Conservation (phyloP, 805 yeast genomes). For the Naumovozyma castellii region DNA sequence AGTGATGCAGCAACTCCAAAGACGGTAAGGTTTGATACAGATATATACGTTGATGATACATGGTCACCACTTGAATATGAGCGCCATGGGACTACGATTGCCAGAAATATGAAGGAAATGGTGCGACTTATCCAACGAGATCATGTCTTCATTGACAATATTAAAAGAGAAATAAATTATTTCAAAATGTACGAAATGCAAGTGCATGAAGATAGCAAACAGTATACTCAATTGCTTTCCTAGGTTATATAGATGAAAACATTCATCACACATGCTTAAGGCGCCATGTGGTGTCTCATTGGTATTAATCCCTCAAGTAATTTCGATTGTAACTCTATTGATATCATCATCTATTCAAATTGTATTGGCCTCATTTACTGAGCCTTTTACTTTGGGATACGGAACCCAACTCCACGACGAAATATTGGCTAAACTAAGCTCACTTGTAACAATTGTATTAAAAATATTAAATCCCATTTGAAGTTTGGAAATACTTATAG, state of each 20-base stretch:
- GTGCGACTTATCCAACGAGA: conserved; percentile 11
- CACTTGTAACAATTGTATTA: no score
- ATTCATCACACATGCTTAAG: no score
- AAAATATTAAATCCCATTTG: no score
- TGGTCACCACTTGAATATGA: conserved; percentile 24
- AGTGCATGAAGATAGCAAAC: conserved; percentile 53
- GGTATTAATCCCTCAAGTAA: no score
- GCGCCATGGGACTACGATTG: conserved; percentile 17
- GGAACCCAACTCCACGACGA: no score
- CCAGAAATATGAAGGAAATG: conserved; percentile 14
- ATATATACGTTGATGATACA: conserved; percentile 23
- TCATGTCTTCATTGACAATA: conserved; percentile 20
- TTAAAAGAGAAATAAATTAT: conserved; percentile 56
- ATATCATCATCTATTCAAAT: no score
- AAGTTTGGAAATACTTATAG: no score
- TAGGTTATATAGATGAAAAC: not conserved
- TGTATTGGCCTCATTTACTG: no score
- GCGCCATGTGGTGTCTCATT: no score
- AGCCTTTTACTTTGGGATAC: no score
- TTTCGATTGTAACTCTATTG: no score
- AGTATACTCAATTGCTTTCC: conserved; percentile 54
- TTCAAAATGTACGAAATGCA: conserved; percentile 59
- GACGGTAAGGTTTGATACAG: conserved; percentile 18
- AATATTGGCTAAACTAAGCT: no score
- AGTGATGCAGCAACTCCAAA: conserved; percentile 6